Conservation (phyloP, 768 basidiomycete genomes). For the Suillus subluteus region DNA sequence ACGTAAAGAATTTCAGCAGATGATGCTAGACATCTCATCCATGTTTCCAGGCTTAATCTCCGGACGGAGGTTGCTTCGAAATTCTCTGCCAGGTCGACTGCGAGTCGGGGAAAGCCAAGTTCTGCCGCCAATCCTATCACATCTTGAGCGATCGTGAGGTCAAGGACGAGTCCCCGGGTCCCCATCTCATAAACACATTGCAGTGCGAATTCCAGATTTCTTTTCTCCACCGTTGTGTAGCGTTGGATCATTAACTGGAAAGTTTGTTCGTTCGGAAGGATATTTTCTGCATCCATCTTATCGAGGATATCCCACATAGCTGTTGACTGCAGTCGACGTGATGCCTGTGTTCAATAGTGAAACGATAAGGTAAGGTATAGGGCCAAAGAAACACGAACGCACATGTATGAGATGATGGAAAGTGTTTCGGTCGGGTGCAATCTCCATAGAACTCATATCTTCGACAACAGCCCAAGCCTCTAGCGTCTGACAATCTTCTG, state of each 20-base stretch:
- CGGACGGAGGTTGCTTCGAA: conserved; percentile 62
- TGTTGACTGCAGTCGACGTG: conserved; percentile 40
- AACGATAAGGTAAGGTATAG: neutral
- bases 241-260: conserved; percentile 58
- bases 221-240: conserved; percentile 38
- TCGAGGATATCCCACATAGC: conserved; percentile 54
- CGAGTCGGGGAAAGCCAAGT: conserved; percentile 62
- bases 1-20: conserved; percentile 73
- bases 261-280: conserved; percentile 55
- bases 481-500: conserved; percentile 42
- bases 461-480: conserved; percentile 70
- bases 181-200: conserved; percentile 65
- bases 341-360: conserved; percentile 44
- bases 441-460: conserved; percentile 60
- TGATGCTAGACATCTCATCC: conserved; percentile 68
- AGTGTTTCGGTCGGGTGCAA: conserved; percentile 52
- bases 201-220: conserved; percentile 68
- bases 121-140: conserved; percentile 59
- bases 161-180: conserved; percentile 50
- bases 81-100: conserved; percentile 66
- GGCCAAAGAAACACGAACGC: conserved; percentile 21
- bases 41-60: conserved; percentile 54
- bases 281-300: conserved; percentile 53
- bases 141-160: conserved; percentile 49
- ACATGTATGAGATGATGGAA: conserved; percentile 69